Conservation (phyloP, 192 early-diverging fungal genomes). For the Chytriomyces confervae region DNA sequence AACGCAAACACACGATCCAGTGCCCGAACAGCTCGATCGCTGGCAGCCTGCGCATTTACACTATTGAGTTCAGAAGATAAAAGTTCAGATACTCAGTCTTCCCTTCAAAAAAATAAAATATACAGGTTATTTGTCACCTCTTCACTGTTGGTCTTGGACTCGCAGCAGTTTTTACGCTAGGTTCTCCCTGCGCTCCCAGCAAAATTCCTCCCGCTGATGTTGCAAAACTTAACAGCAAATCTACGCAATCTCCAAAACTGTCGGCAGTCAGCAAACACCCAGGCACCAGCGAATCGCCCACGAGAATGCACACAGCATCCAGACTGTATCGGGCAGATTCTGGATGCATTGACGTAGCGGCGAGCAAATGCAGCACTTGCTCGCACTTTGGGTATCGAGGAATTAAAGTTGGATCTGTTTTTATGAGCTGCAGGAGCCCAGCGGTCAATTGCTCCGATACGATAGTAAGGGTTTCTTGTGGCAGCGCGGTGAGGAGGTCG, state of each 20-base stretch:
- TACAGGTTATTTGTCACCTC: neutral
- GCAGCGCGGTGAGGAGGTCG: constrained; percentile 59
- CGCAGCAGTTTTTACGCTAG: neutral
- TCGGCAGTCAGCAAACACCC: constrained; percentile 55
- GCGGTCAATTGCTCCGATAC: constrained; percentile 81
- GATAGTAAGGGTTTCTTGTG: constrained; percentile 63
- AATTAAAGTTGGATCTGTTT: constrained; percentile 56
- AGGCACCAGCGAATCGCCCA: constrained; percentile 49
- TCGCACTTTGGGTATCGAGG: constrained; percentile 52
- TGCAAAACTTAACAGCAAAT: constrained; percentile 69
- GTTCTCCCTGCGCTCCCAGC: neutral
- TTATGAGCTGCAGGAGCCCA: constrained; percentile 70
- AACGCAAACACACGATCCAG: constrained; percentile 70
- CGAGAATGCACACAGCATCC: constrained; percentile 64
- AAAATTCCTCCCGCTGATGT: constrained; percentile 49
- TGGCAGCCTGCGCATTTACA: constrained; percentile 51
- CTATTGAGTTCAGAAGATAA: constrained; percentile 18
- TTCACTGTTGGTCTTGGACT: neutral
- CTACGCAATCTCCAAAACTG: constrained; percentile 78
- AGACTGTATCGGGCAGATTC: constrained; percentile 69
- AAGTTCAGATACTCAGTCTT: neutral
- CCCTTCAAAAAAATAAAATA: neutral
- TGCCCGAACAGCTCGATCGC: constrained; percentile 69
- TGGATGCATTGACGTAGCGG: constrained; percentile 61
- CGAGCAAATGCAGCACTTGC: constrained; percentile 60